Evolutionary conservation across 164 flowering plant genomes (phyloP).

Genomic region (Aristolochia contorta): DNA sequence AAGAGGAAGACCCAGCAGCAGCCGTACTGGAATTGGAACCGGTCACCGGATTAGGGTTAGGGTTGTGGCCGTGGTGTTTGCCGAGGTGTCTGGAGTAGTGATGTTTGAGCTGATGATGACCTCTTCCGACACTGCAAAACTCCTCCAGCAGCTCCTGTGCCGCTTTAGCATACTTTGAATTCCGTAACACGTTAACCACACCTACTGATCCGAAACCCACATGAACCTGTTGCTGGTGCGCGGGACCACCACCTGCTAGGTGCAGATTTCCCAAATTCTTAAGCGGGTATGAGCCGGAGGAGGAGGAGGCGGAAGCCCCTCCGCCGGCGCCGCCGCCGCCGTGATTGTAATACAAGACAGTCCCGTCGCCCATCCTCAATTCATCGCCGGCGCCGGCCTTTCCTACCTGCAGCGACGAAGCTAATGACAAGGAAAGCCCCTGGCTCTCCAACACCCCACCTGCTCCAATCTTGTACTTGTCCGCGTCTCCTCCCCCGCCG

Average conservation of each 20-base stretch:
- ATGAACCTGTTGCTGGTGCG: constrained; percentile 28
- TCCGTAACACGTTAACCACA: constrained; percentile 42
- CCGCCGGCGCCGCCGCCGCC: constrained; percentile 7
- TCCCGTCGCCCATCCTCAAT: constrained; percentile 49
- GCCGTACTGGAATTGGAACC: constrained; percentile 5
- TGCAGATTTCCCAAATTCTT: constrained; percentile 26
- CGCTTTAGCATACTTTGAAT: constrained; percentile 63
- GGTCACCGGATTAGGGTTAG: constrained; percentile 30
- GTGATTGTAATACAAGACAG: constrained; percentile 34
- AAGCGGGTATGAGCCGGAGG: constrained; percentile 19
- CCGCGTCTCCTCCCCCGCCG: too few relatives aligned
- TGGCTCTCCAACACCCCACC: constrained; percentile 42
- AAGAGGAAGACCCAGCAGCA: constrained; percentile 39
- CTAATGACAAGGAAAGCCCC: constrained; percentile 63
- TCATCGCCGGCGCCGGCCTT: constrained; percentile 50
- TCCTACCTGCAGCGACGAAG: constrained; percentile 59
- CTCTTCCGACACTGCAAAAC: constrained; percentile 87
- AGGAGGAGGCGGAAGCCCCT: constrained; percentile 6
- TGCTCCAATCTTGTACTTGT: constrained; percentile 22
- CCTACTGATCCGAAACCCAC: constrained; percentile 38
- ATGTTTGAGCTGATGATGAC: constrained; percentile 39
- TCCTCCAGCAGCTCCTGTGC: constrained; percentile 84
- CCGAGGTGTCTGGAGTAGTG: constrained; percentile 12
- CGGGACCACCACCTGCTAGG: constrained; percentile 13
- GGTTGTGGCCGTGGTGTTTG: constrained; percentile 23